These are phyloP conservation scores for Blumeria graminis DNA, from an alignment of 2,329 filamentous ascomycete genomes.

Conservation along the genomic window DNA sequence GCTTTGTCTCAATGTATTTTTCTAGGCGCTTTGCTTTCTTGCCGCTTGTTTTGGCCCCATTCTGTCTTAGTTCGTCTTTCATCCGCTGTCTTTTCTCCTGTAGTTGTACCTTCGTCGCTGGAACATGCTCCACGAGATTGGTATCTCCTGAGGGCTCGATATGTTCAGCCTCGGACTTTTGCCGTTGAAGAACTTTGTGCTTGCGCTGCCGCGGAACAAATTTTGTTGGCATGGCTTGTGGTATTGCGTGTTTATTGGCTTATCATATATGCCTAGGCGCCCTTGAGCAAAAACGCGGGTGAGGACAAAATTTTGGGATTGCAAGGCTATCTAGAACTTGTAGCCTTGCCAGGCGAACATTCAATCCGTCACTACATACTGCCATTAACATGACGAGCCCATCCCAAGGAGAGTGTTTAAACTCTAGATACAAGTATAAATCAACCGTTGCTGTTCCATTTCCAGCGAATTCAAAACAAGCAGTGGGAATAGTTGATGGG, in stretches of 20 bases:
- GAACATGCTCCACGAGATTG: conserved; percentile 29
- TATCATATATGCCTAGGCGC: no score
- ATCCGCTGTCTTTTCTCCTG: conserved; percentile 30
- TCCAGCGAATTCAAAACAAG: conserved; percentile 11
- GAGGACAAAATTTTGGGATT: no score
- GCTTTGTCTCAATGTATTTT: conserved; percentile 63
- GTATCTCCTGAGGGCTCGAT: conserved; percentile 21
- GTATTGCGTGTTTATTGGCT: no score
- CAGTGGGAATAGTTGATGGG: conserved; percentile 40
- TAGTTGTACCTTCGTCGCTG: conserved; percentile 21
- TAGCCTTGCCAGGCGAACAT: no score
- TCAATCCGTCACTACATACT: no score
- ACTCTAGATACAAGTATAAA: no score
- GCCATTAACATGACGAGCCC: no score
- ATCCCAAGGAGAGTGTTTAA: no score
- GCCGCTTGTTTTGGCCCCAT: conserved; percentile 30
- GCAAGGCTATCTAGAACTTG: no score
- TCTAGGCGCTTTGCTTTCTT: conserved; percentile 44
- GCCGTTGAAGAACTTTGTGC: conserved; percentile 42
- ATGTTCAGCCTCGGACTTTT: conserved; percentile 19
- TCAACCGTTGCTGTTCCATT: conserved; percentile 5
- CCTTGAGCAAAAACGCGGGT: no score
- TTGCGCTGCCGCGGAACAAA: conserved; percentile 42
- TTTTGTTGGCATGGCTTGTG: conserved; percentile 12
- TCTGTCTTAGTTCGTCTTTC: conserved; percentile 26